Percentiles rank a stretch among this genome's conserved stretches.
Conservation (phyloP, 1,139 yeast species). For the Kodamaea plutei region DNA sequence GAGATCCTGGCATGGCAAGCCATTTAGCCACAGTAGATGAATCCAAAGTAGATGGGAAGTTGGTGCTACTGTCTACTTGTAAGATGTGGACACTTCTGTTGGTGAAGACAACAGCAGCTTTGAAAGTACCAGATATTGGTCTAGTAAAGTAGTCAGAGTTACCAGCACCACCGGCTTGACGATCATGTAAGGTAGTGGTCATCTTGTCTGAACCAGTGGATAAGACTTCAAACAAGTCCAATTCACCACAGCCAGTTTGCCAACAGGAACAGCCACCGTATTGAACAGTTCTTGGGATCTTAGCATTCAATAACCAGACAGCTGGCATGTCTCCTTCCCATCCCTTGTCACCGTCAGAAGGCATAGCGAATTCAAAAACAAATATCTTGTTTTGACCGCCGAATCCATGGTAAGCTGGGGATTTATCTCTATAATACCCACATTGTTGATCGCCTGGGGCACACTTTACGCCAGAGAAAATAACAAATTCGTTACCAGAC, state of each 20-base stretch:
- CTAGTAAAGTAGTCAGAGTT: slow-evolving; percentile 81
- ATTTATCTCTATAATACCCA: slow-evolving; percentile 69
- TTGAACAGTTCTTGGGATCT: slow-evolving; percentile 76
- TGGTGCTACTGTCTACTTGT: slow-evolving; percentile 45
- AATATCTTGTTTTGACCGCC: slow-evolving; percentile 64
- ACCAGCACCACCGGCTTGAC: slow-evolving; percentile 90
- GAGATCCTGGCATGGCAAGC: slow-evolving; percentile 50
- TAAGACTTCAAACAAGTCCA: slow-evolving; percentile 73
- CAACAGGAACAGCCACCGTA: slow-evolving; percentile 73
- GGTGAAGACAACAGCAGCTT: slow-evolving; percentile 83
- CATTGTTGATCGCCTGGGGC: slow-evolving; percentile 45
- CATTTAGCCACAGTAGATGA: slow-evolving; percentile 52
- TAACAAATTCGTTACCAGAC: slow-evolving; percentile 57
- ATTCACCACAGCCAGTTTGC: slow-evolving; percentile 78
- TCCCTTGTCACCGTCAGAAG: slow-evolving; percentile 34
- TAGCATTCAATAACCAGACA: slow-evolving; percentile 72
- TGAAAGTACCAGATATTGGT: slow-evolving; percentile 73
- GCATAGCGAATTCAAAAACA: slow-evolving; percentile 68
- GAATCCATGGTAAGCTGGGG: slow-evolving; percentile 72
- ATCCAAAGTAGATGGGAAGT: slow-evolving; percentile 53
- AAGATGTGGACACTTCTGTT: slow-evolving; percentile 52
- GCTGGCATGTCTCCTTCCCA: slow-evolving; percentile 67
- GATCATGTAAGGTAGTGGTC: slow-evolving; percentile 80
- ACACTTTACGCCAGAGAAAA: slow-evolving; percentile 59
- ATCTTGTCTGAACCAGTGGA: slow-evolving; percentile 66